These are phyloP conservation scores for Didymella lethalis DNA, from an alignment of 2,329 filamentous ascomycete species.

Conservation along the genomic window DNA sequence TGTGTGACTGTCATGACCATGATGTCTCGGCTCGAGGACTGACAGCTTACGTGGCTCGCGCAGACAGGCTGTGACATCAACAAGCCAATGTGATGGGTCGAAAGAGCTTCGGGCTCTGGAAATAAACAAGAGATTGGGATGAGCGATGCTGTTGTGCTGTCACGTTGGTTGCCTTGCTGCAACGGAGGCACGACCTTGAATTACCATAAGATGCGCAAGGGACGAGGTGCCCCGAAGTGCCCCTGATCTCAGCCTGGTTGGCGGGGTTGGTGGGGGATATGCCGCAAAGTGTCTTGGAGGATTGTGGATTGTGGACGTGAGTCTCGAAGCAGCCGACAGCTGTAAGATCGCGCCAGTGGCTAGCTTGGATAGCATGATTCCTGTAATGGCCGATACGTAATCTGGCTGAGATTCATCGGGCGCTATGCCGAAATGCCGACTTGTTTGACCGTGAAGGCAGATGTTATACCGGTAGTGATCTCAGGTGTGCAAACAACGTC, in stretches of 20 bases:
- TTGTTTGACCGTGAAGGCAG: background rate
- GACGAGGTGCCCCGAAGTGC: constrained; percentile 6
- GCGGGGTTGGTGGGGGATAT: constrained; percentile 16
- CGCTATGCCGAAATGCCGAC: background rate
- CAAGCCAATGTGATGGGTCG: constrained; percentile 7
- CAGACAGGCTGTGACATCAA: constrained; percentile 17
- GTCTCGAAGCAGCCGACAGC: background rate
- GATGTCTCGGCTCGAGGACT: constrained; percentile 11
- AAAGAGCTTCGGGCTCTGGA: constrained; percentile 2
- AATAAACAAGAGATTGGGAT: constrained; percentile 9
- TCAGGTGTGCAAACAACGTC: background rate
- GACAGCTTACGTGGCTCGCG: constrained; percentile 19
- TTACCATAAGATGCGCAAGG: constrained; percentile 1
- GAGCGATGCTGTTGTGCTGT: constrained; percentile 1
- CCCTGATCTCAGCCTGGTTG: constrained; percentile 7
- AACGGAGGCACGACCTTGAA: background rate
- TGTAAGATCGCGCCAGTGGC: constrained; percentile 4
- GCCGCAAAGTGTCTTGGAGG: constrained; percentile 5
- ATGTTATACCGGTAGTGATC: background rate
- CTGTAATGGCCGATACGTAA: background rate
- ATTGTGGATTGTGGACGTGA: constrained; percentile 10
- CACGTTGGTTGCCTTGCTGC: background rate
- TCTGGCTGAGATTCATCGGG: background rate
- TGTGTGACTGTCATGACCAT: constrained; percentile 6
- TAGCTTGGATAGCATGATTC: background rate